A percentile compares a stretch with the other conserved stretches of the same genome.
These are phyloP conservation scores for Pyrenochaeta sp. DNA, from an alignment of 2,329 filamentous ascomycete species.

Conservation along the genomic window DNA sequence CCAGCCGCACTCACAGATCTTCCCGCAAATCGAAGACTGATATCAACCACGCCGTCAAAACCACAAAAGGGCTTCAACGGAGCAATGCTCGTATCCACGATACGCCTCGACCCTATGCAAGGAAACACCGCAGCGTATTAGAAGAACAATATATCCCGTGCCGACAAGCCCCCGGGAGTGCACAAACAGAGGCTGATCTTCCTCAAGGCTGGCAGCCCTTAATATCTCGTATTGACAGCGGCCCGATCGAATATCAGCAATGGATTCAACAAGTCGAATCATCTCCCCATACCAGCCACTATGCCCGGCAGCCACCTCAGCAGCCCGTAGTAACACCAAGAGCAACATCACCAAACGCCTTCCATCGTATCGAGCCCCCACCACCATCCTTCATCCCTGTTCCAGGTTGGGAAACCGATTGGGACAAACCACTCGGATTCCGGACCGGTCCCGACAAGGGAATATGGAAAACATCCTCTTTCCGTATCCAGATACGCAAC, in stretches of 20 bases:
- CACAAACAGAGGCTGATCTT: not conserved
- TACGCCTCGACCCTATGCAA: not conserved
- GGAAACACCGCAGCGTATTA: not conserved
- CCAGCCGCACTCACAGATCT: not conserved
- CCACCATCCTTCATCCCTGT: not conserved
- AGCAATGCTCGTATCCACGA: not conserved
- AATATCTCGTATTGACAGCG: not conserved
- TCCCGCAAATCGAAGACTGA: not conserved
- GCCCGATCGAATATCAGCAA: not conserved
- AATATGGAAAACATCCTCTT: slow-evolving; percentile 10
- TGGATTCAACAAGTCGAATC: not conserved
- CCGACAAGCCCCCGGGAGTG: not conserved
- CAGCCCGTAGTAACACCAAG: not conserved
- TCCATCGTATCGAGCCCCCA: not conserved
- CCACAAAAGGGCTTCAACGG: not conserved
- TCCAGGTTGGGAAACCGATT: slow-evolving; percentile 13
- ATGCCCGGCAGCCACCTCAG: not conserved
- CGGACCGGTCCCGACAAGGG: slow-evolving; percentile 7
- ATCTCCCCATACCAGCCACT: not conserved
- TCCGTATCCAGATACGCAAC: slow-evolving; percentile 10
- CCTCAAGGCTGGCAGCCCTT: not conserved
- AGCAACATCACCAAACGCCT: not conserved
- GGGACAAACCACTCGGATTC: slow-evolving; percentile 12
- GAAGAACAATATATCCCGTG: not conserved
- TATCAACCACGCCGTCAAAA: not conserved